phyloP scores from a whole-genome alignment of 2,329 filamentous ascomycete species.

The Truncatella angustata region DNA sequence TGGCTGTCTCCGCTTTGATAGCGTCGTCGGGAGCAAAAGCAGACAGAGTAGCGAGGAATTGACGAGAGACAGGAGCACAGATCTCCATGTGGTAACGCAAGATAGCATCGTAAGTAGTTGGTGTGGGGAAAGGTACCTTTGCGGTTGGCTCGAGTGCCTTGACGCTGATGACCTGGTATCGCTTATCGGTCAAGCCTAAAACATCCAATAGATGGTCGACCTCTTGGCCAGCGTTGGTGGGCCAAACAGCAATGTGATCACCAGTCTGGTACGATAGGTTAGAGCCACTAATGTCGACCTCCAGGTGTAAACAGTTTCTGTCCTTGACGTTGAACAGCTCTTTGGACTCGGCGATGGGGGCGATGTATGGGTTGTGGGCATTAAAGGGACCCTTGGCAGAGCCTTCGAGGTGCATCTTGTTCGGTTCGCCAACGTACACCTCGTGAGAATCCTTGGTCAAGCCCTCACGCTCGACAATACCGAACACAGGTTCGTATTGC shows the following conservation, averaged over 20 bases:
- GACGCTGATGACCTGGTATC: constrained; percentile 78
- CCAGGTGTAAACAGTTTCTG: constrained; percentile 94
- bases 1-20: constrained; percentile 82
- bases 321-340: constrained; percentile 89
- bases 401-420: constrained; percentile 91
- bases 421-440: constrained; percentile 94
- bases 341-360: constrained; percentile 84
- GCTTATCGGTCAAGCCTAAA: constrained; percentile 73
- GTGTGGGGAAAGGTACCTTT: constrained; percentile 95
- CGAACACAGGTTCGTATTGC: constrained; percentile 91
- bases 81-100: constrained; percentile 96
- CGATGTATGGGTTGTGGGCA: constrained; percentile 94
- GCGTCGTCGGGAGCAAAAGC: constrained; percentile 85
- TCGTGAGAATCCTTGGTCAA: constrained; percentile 72
- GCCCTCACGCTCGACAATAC: constrained; percentile 72
- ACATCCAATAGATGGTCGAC: constrained; percentile 86
- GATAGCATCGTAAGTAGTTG: constrained; percentile 93
- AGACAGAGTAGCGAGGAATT: constrained; percentile 84
- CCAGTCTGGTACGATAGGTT: constrained; percentile 93
- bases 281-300: constrained; percentile 85
- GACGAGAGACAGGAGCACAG: constrained; percentile 90
- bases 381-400: constrained; percentile 86
- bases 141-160: constrained; percentile 92
- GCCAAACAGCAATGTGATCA: constrained; percentile 97
- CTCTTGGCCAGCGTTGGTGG: constrained; percentile 88